Percentiles rank a stretch among this genome's conserved stretches.
phyloP scores from a whole-genome alignment of 2,329 filamentous ascomycete species.

The Epichloe amarillans region DNA sequence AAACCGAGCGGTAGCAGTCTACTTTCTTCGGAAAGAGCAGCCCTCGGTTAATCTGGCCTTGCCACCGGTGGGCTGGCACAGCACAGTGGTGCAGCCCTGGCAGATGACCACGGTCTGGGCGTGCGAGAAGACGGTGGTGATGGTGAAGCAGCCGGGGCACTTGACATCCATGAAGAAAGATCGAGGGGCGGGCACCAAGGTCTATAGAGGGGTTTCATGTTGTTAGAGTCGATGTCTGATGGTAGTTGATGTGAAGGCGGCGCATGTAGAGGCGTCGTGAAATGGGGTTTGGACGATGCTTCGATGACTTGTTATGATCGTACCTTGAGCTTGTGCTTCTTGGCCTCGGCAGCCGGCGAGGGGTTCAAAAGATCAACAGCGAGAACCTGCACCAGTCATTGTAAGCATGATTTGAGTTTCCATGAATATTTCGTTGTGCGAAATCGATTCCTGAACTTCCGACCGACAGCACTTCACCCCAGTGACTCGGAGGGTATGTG shows the following conservation, averaged over 20 bases:
- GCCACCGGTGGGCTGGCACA: slow-evolving; percentile 98
- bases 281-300: slow-evolving; percentile 7
- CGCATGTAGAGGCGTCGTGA: slow-evolving; percentile 4
- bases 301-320: slow-evolving; percentile 10
- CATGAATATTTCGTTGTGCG: not conserved
- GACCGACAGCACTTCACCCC: slow-evolving; percentile 10
- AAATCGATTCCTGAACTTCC: not conserved
- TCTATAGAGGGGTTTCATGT: slow-evolving; percentile 34
- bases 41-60: slow-evolving; percentile 98
- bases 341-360: slow-evolving; percentile 89
- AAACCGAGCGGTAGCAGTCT: slow-evolving; percentile 43
- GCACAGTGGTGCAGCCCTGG: slow-evolving; percentile 97
- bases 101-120: slow-evolving; percentile 99
- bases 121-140: slow-evolving; percentile 99
- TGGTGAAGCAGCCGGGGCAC: slow-evolving; percentile 99
- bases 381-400: slow-evolving; percentile 64
- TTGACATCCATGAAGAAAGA: slow-evolving; percentile 99
- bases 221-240: not conserved
- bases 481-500: slow-evolving; percentile 8
- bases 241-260: slow-evolving; percentile 2
- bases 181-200: slow-evolving; percentile 86
- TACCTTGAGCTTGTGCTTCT: slow-evolving; percentile 99
- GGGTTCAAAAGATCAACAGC: slow-evolving; percentile 99
- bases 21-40: slow-evolving; percentile 99
- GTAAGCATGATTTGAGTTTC: slow-evolving; percentile 30